Evolutionary conservation across 305 asterid species (phyloP).

Genomic region (Solanum chacoense): DNA sequence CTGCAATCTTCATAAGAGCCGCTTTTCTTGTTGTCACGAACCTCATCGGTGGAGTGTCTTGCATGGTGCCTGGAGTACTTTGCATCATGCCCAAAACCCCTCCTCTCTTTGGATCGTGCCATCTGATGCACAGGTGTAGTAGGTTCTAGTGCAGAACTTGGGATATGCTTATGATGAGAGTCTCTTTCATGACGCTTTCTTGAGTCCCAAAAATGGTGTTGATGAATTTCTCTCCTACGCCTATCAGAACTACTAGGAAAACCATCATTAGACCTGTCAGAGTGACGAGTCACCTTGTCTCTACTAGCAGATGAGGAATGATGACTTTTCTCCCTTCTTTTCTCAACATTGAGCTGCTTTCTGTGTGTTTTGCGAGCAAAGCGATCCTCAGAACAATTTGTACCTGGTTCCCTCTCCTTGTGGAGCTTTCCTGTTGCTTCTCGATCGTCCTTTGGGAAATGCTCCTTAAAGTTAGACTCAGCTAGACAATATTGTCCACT

Average conservation of each 20-base stretch:
- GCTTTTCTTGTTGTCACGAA: slow-evolving; percentile 13
- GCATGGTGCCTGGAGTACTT: slow-evolving; percentile 11
- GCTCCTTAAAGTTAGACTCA: slow-evolving; percentile 28
- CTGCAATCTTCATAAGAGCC: slow-evolving; percentile 14
- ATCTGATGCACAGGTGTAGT: slow-evolving; percentile 19
- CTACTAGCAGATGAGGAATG: slow-evolving; percentile 27
- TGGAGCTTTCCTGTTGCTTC: slow-evolving; percentile 19
- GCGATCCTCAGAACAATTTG: slow-evolving; percentile 42
- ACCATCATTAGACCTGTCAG: slow-evolving; percentile 37
- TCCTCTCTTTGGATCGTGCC: slow-evolving; percentile 16
- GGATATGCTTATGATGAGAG: slow-evolving; percentile 4
- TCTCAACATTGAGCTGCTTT: slow-evolving; percentile 33
- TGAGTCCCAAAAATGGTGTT: slow-evolving; percentile 34
- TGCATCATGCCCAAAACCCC: slow-evolving; percentile 15
- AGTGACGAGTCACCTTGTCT: slow-evolving; percentile 33
- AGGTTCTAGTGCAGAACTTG: slow-evolving; percentile 5
- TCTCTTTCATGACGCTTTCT: slow-evolving; percentile 22
- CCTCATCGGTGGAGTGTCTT: slow-evolving; percentile 7
- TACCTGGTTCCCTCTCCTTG: slow-evolving; percentile 26
- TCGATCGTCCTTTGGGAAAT: slow-evolving; percentile 11
- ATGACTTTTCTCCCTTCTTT: slow-evolving; percentile 32
- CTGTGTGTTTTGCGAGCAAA: slow-evolving; percentile 21
- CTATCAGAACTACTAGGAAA: slow-evolving; percentile 30
- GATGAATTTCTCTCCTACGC: slow-evolving; percentile 31
- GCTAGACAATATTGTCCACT: slow-evolving; percentile 35